Conservation (phyloP, 768 basidiomycete species). For the Tulasnella sp. region DNA sequence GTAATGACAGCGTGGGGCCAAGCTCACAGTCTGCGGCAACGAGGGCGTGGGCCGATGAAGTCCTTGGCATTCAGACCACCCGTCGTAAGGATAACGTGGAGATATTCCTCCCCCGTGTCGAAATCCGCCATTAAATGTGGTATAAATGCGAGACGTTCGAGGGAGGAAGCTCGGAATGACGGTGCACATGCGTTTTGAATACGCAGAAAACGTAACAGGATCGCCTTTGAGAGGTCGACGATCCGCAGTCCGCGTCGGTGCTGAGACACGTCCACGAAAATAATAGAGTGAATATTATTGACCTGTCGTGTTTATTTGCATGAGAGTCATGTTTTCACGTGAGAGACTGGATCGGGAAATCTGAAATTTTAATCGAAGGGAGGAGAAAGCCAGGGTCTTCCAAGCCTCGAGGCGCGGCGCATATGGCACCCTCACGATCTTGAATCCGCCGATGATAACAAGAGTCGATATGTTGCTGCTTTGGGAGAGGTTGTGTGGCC, state of each 20-base stretch:
- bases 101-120: too few species aligned
- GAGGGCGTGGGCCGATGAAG: neutral
- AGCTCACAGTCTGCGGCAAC: neutral
- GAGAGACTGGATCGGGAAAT: constrained; percentile 5
- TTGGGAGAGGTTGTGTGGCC: neutral
- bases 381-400: neutral
- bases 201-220: neutral
- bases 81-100: neutral
- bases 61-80: neutral
- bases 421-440: neutral
- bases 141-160: neutral
- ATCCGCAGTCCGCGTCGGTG: neutral
- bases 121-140: neutral
- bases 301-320: neutral
- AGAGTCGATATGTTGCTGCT: neutral
- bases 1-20: neutral
- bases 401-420: neutral
- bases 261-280: neutral
- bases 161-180: neutral
- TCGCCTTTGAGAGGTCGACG: neutral
- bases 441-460: constrained; percentile 2
- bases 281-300: neutral
- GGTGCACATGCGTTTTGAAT: neutral
- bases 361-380: neutral
- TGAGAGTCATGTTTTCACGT: neutral